phyloP scores from a whole-genome alignment of 2,329 filamentous ascomycete species.

The Triangularia verruculosa region DNA sequence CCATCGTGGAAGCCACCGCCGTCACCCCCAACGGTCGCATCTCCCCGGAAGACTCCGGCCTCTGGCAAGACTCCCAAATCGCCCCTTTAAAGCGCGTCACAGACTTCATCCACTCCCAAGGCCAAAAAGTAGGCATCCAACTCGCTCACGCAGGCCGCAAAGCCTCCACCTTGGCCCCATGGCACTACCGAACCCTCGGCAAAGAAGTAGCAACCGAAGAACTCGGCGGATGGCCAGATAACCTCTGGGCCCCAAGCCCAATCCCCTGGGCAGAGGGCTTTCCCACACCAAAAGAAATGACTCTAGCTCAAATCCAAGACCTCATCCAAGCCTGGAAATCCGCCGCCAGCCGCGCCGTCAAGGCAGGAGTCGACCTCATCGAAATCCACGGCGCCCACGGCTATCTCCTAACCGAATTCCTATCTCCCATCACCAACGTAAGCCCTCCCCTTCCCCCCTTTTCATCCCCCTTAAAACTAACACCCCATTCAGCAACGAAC shows the following conservation, averaged over 20 bases:
- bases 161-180: slow-evolving; percentile 59
- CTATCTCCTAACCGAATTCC: slow-evolving; percentile 65
- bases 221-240: slow-evolving; percentile 55
- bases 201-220: slow-evolving; percentile 53
- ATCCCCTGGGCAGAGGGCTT: slow-evolving; percentile 60
- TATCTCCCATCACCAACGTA: slow-evolving; percentile 57
- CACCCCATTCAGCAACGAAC: slow-evolving; percentile 46
- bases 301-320: slow-evolving; percentile 61
- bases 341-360: slow-evolving; percentile 57
- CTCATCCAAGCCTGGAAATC: slow-evolving; percentile 62
- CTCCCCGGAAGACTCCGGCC: slow-evolving; percentile 71
- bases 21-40: slow-evolving; percentile 77
- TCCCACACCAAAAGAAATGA: slow-evolving; percentile 65
- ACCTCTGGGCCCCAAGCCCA: slow-evolving; percentile 50
- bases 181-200: slow-evolving; percentile 52
- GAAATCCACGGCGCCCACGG: slow-evolving; percentile 66
- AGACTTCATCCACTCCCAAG: slow-evolving; percentile 78
- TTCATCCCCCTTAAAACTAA: neutral
- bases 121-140: slow-evolving; percentile 74
- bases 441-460: slow-evolving; percentile 21
- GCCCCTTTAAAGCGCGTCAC: slow-evolving; percentile 66
- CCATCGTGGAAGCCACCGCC: slow-evolving; percentile 75
- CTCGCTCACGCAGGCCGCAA: slow-evolving; percentile 77
- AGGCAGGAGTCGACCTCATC: slow-evolving; percentile 72
- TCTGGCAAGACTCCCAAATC: slow-evolving; percentile 85